Base-by-base conservation (phyloP, 148 eudicot genomes). In the Agrostemma githago region DNA sequence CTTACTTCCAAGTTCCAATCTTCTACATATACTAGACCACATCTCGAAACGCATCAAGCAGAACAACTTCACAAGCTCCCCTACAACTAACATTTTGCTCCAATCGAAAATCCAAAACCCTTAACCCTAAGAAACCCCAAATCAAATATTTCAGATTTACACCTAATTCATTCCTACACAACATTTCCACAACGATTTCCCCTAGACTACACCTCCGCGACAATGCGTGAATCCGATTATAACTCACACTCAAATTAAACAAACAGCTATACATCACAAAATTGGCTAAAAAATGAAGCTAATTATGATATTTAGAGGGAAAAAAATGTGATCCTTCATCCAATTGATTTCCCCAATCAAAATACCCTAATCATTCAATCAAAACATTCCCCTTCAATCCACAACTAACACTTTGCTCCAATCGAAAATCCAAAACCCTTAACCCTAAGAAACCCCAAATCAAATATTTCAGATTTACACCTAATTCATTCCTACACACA, bases 121-220 rank as follows among this genome's bases (percentile, higher is more conserved):
- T n/a, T 54, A 79, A 65, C 75, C 78, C 72, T 71, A 71, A 70
- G 15, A 40, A 43, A 46, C 54, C 14, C 16, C 63, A 39, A 20
- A 16, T 39, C 34, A 43, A 41, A 51, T 12, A 3, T 51, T 51
- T 51, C 56, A 51, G 56, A 8, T 51, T 48, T 51, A 51, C 16
- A 14, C 56, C 56, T 51, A 51, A 51, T 51, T 51, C 56, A 51
- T 51, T 51, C 56, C 15, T 10, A 51, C 15, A 51, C 15, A 48
- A 51, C 14, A 51, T 7, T 15, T 51, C 4, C 16, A 2, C 56
- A 51, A 51, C 56, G 4, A 51, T 51, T 48, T 51, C 56, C 14
- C 56, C 56, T 51, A 51, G 3, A 6, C 56, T 12, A 51, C 56
- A 12, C 14, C 56, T 51, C 2, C 53, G 14, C 11, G 12, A 48